Evolutionary conservation across 2,329 filamentous ascomycete species (phyloP).

Genomic region (Alternaria infectoria): DNA sequence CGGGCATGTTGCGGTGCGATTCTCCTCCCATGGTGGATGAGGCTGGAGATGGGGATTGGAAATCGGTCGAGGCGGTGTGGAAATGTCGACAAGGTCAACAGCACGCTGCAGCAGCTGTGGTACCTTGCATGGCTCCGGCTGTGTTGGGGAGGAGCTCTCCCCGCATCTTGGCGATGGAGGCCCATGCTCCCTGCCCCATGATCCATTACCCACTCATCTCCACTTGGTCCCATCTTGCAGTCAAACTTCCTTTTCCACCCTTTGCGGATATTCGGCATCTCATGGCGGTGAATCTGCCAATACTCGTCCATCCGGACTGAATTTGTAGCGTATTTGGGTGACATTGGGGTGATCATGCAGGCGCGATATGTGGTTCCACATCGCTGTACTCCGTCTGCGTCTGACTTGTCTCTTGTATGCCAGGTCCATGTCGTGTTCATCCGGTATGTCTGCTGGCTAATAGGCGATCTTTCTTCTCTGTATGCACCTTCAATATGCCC

Average conservation of each 20-base stretch:
- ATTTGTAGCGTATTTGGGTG: neutral
- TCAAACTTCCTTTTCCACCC: neutral
- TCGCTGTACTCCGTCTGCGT: neutral
- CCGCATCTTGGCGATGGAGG: slow-evolving; percentile 28
- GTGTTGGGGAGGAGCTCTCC: slow-evolving; percentile 27
- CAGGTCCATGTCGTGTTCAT: neutral
- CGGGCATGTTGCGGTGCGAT: slow-evolving; percentile 35
- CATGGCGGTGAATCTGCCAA: neutral
- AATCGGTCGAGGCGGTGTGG: neutral
- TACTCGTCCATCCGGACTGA: neutral
- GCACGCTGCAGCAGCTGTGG: slow-evolving; percentile 17
- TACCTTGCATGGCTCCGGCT: slow-evolving; percentile 31
- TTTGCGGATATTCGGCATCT: neutral
- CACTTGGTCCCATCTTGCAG: neutral
- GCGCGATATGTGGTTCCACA: neutral
- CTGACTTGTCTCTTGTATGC: neutral
- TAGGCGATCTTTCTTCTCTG: neutral
- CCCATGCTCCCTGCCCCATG: slow-evolving; percentile 12
- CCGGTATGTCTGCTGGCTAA: neutral
- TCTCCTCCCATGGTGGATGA: slow-evolving; percentile 45
- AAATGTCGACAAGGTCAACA: slow-evolving; percentile 9
- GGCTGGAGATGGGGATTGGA: neutral
- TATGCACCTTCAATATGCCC: neutral
- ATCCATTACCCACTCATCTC: slow-evolving; percentile 15
- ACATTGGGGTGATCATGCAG: neutral